A percentile compares a stretch with the other conserved stretches of the same genome.
Evolutionary conservation across 2,329 filamentous ascomycete genomes (phyloP).

Genomic region (Colletotrichum tamarilloi): DNA sequence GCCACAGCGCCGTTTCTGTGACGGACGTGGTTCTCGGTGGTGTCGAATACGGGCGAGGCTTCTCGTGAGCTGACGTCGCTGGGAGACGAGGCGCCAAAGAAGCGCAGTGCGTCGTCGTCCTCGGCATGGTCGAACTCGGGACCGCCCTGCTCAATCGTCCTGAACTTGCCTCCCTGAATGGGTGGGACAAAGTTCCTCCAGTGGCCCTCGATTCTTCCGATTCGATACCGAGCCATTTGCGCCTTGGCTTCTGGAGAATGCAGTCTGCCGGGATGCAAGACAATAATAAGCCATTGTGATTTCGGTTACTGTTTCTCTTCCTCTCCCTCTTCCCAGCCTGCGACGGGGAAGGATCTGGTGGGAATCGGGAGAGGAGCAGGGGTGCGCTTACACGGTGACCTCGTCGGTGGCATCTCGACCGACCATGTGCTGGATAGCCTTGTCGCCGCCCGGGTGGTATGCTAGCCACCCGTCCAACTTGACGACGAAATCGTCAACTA

Average conservation of each 20-base stretch:
- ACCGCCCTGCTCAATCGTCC: slow-evolving; percentile 47
- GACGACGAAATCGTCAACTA: slow-evolving; percentile 83
- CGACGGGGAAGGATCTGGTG: neutral
- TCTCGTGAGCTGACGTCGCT: slow-evolving; percentile 65
- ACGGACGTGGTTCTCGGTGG: slow-evolving; percentile 42
- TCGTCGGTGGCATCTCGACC: slow-evolving; percentile 95
- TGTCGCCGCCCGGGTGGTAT: slow-evolving; percentile 93
- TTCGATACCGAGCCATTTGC: slow-evolving; percentile 84
- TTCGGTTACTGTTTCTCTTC: neutral
- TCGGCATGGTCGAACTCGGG: slow-evolving; percentile 50
- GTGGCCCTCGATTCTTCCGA: slow-evolving; percentile 81
- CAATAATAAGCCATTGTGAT: neutral
- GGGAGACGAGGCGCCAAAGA: slow-evolving; percentile 47
- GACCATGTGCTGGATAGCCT: slow-evolving; percentile 92
- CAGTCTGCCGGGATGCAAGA: slow-evolving; percentile 63
- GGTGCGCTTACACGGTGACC: slow-evolving; percentile 79
- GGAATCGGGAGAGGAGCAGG: neutral
- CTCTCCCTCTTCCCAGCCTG: neutral
- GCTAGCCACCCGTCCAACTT: slow-evolving; percentile 90
- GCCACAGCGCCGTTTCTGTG: slow-evolving; percentile 41
- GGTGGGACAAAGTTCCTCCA: slow-evolving; percentile 93
- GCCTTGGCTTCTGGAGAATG: slow-evolving; percentile 83
- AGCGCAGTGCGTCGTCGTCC: slow-evolving; percentile 31
- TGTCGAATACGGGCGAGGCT: slow-evolving; percentile 63
- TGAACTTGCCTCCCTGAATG: slow-evolving; percentile 88